Base-by-base conservation (phyloP, 2,329 filamentous ascomycete species). In the Tolypocladium endophyticum region DNA sequence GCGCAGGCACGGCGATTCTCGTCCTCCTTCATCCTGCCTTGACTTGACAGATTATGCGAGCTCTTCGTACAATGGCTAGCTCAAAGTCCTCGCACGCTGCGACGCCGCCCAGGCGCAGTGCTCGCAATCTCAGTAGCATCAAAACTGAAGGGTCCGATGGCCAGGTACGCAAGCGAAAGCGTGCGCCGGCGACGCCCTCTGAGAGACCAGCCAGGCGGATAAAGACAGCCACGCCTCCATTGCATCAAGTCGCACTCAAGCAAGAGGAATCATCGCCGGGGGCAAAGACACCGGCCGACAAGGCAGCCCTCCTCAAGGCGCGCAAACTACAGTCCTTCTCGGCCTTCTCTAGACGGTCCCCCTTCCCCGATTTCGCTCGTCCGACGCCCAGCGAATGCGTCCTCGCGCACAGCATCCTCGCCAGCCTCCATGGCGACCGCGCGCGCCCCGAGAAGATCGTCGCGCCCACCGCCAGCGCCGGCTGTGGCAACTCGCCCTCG, bases 321-420 rank as follows among this genome's bases (percentile, higher is more conserved):
- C 75, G 72, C 60, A 79, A 79, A 59, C 72, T 79, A 43, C 77
- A 76, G 57, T 71, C 73, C 1, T 78, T 77, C 63, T 58, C 72
- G 1, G 70, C 74, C 45, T 76, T 75, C 66, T 57, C 70, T 41
- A 68, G 69, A 41, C 65, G 69, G 28, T 79, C 85, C 1, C 89
- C 89, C 0, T 93, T 87, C 64, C 88, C 88, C 0, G 77, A 85
- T 60, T 89, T 87, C 69, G 67, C 73, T 3, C 84, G 80, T 63
- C 89, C 89, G 0, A 90, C 87, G 0, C 70, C 81, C 0, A 79
- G 82, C 36, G 87, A 92, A 68, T 91, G 88, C 71, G 77, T 82
- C 61, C 79, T 85, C 60, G 87, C 90, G n/a, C 84, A 85, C 61
- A 73, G 75, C 4, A 79, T 92, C 33, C 81, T 94, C 0, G 79